Conservation (phyloP, 164 flowering plant genomes). For the Stephania cephalantha region DNA sequence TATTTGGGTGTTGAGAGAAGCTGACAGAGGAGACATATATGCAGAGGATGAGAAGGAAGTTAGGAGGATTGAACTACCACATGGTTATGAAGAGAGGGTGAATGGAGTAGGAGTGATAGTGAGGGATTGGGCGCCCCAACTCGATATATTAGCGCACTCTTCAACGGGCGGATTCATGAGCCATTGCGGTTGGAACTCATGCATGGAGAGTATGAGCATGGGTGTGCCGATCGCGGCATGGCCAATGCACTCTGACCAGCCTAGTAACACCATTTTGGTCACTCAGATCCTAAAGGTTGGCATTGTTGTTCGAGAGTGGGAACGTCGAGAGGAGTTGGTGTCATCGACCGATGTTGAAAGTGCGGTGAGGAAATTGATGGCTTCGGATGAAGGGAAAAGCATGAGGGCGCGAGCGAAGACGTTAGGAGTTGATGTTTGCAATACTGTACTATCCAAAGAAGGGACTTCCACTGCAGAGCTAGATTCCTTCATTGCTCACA, state of each 20-base stretch:
- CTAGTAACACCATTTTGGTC: conserved; percentile 40
- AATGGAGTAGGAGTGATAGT: conserved; percentile 29
- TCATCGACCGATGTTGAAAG: conserved; percentile 14
- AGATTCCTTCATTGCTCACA: conserved; percentile 46
- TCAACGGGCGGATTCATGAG: conserved; percentile 50
- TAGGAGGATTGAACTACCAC: conserved; percentile 26
- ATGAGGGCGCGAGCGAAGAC: conserved; percentile 43
- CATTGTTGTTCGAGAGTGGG: conserved; percentile 40
- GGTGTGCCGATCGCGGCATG: conserved; percentile 61
- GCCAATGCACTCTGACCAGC: conserved; percentile 87
- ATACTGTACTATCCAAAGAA: conserved; percentile 24
- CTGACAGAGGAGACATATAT: conserved; percentile 41
- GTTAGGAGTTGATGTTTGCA: conserved; percentile 25
- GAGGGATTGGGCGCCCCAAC: conserved; percentile 53
- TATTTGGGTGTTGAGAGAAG: conserved; percentile 58
- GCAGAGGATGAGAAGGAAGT: neutral
- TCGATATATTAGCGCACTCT: conserved; percentile 37
- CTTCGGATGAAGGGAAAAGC: conserved; percentile 37
- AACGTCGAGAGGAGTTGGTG: conserved; percentile 23
- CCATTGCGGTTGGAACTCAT: conserved; percentile 63
- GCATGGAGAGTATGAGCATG: conserved; percentile 44
- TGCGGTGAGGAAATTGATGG: conserved; percentile 41
- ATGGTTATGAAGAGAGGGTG: conserved; percentile 45
- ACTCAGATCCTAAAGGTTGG: conserved; percentile 41
- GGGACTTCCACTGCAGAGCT: conserved; percentile 38